phyloP scores from a whole-genome alignment of 306 rosid species.

The Astragalus glycyphyllos region DNA sequence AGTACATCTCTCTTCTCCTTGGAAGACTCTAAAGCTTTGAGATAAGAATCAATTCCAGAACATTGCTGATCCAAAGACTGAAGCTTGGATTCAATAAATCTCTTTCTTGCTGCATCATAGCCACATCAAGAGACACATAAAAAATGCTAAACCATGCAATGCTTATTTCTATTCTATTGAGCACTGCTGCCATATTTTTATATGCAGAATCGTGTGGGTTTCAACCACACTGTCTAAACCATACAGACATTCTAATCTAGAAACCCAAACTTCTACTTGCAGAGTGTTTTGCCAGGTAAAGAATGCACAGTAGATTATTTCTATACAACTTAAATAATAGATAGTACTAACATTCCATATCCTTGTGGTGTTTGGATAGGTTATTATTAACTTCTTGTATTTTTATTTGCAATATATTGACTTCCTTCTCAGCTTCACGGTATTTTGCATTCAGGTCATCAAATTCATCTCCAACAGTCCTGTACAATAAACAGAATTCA shows the following conservation, averaged over 20 bases:
- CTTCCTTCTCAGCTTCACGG: conserved; percentile 87
- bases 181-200: conserved; percentile 13
- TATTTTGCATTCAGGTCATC: conserved; percentile 73
- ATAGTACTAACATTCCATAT: conserved; percentile 79
- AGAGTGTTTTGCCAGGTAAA: conserved; percentile 29
- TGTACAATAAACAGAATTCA: conserved; percentile 43
- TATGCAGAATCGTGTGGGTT: conserved; percentile 27
- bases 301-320: conserved; percentile 27
- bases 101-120: conserved; percentile 77
- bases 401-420: conserved; percentile 78
- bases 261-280: conserved; percentile 6
- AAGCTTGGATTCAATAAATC: conserved; percentile 76
- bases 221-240: conserved; percentile 12
- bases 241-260: conserved; percentile 21
- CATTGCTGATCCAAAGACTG: conserved; percentile 74
- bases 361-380: conserved; percentile 71
- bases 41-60: conserved; percentile 69
- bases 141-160: conserved; percentile 16
- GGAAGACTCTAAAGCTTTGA: conserved; percentile 65
- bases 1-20: conserved; percentile 82
- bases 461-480: conserved; percentile 69
- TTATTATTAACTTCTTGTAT: conserved; percentile 68
- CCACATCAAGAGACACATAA: conserved; percentile 12
- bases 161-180: conserved; percentile 31
- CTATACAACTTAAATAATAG: conserved; percentile 18